Evolutionary conservation across 106 monocot genomes (phyloP), one percentile per base, ranked within the genome.

Genomic region (Posidonia australis): DNA sequence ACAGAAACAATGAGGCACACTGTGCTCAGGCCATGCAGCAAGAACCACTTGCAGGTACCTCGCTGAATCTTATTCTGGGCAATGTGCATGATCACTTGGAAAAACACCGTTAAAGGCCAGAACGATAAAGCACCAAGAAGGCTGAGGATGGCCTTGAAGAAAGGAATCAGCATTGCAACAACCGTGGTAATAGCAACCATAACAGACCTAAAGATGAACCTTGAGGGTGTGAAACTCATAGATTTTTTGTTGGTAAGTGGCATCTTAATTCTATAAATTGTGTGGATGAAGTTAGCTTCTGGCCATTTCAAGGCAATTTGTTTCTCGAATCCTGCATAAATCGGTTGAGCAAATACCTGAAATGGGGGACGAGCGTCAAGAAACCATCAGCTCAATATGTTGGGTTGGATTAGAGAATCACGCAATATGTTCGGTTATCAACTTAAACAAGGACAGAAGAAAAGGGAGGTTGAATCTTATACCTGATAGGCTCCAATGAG

Each of bases 401-500:
- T n/a, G n/a, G n/a, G n/a, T n/a, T n/a, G n/a, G n/a, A n/a, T n/a
- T n/a, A n/a, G n/a, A n/a, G n/a, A n/a, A n/a, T n/a, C n/a, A n/a
- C n/a, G n/a, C n/a, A n/a, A n/a, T n/a, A n/a, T n/a, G n/a, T n/a
- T n/a, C n/a, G n/a, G n/a, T n/a, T n/a, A n/a, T n/a, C n/a, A n/a
- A n/a, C n/a, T n/a, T n/a, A n/a, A n/a, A n/a, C n/a, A n/a, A n/a
- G n/a, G n/a, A n/a, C n/a, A n/a, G n/a, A n/a, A n/a, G n/a, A n/a
- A n/a, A n/a, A n/a, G n/a, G n/a, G n/a, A n/a, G n/a, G n/a, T n/a
- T n/a, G n/a, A n/a, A n/a, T n/a, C 36, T 28, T 1, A 46, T 71
- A 86, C 87, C 84, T 87, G 87, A 51, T 80, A 83, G 0, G 87
- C 87, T 54, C 87, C 87, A 36, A 87, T 65, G 5, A 87, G 36